A percentile compares a stretch with the other conserved stretches of the same genome.
Evolutionary conservation across 2,329 filamentous ascomycete species (phyloP).

Genomic region (Ambrosiella xylebori): DNA sequence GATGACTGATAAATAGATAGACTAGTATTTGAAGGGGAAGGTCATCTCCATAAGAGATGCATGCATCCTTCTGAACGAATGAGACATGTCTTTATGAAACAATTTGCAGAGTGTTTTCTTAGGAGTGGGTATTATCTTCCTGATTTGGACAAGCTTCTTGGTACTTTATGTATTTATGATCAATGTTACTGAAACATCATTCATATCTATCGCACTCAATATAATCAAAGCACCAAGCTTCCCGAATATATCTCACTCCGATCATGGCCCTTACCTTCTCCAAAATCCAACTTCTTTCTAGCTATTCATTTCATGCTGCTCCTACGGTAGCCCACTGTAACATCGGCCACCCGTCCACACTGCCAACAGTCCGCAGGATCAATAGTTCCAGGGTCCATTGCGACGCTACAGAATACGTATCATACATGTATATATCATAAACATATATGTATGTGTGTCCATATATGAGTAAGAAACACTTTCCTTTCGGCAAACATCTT

Average conservation of each 20-base stretch:
- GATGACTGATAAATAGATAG: too few species aligned
- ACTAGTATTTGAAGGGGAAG: too few species aligned
- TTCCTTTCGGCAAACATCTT: not conserved
- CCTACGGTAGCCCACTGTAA: not conserved
- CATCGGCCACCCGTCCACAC: not conserved
- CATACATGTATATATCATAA: not conserved
- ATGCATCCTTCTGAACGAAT: too few species aligned
- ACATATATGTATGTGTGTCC: not conserved
- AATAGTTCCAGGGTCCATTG: conserved; percentile 1
- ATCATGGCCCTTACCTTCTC: too few species aligned
- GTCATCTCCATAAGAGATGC: too few species aligned
- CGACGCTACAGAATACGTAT: not conserved
- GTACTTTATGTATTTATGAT: too few species aligned
- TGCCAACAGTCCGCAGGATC: not conserved
- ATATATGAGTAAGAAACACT: not conserved
- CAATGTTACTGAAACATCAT: not conserved
- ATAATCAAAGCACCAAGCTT: too few species aligned
- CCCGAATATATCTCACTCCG: too few species aligned
- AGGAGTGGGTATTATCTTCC: not conserved
- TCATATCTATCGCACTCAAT: too few species aligned
- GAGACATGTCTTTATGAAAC: too few species aligned
- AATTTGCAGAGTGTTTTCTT: too few species aligned
- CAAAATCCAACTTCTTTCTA: too few species aligned
- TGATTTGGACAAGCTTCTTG: not conserved
- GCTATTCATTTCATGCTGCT: not conserved